Evolutionary conservation across 2,329 filamentous ascomycete species (phyloP).

Genomic region (Alternaria solani): DNA sequence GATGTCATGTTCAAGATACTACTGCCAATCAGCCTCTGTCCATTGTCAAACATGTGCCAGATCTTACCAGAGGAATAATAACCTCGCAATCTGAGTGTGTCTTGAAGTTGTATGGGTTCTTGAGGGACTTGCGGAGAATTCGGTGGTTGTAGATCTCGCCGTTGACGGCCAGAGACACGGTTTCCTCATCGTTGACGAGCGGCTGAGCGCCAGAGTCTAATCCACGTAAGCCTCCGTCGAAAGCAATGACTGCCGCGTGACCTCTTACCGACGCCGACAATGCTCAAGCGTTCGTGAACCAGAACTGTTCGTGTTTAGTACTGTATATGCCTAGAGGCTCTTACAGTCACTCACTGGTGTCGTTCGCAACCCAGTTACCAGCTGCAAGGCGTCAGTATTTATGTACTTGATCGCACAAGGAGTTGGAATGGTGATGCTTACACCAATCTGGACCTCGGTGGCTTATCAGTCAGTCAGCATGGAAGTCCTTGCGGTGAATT

Average conservation of each 20-base stretch:
- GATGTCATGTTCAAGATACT: slow-evolving; percentile 92
- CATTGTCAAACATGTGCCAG: not conserved
- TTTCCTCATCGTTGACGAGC: slow-evolving; percentile 88
- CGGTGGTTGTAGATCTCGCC: slow-evolving; percentile 99
- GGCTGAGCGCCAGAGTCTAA: slow-evolving; percentile 94
- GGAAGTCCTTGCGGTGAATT: not conserved
- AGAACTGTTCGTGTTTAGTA: slow-evolving; percentile 63
- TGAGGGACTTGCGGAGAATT: slow-evolving; percentile 85
- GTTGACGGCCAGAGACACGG: slow-evolving; percentile 93
- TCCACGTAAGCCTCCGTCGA: slow-evolving; percentile 29
- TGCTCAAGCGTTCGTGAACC: slow-evolving; percentile 95
- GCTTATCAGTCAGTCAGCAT: not conserved
- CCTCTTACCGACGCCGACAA: slow-evolving; percentile 88
- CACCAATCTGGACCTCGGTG: slow-evolving; percentile 99
- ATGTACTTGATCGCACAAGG: slow-evolving; percentile 40
- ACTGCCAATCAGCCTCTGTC: slow-evolving; percentile 28
- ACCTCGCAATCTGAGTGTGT: slow-evolving; percentile 99
- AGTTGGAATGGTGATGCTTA: slow-evolving; percentile 61
- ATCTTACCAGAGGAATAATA: slow-evolving; percentile 89
- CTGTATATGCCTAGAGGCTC: slow-evolving; percentile 16
- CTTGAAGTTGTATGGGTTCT: slow-evolving; percentile 92
- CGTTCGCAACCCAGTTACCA: slow-evolving; percentile 87
- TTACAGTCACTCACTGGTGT: slow-evolving; percentile 73
- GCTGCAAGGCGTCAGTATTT: slow-evolving; percentile 62
- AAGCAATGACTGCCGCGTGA: slow-evolving; percentile 37